Evolutionary conservation across 116 monocot genomes (phyloP), one percentile per base, ranked within the genome.

Genomic region (Posidonia oceanica): DNA sequence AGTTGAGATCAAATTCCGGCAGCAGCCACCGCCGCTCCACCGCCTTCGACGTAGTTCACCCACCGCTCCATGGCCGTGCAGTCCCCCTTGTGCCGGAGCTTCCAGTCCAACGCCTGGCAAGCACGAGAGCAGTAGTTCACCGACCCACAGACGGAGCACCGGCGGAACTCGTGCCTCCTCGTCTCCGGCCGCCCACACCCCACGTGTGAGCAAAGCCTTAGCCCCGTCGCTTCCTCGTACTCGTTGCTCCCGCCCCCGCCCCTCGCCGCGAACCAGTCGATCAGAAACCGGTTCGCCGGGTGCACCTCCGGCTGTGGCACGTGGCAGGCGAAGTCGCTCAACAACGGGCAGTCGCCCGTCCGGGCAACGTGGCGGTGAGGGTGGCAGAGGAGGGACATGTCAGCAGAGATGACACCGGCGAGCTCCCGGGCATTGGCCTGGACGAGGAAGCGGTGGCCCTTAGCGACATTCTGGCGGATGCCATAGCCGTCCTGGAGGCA

Each of bases 401-500:
- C 40, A 15, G 55, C 4, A 14, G 18, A 52, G 48, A 59, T 11
- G 39, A 42, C 68, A 42, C 52, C 44, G 64, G 73, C 70, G 59
- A 76, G 81, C 52, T 91, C 84, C 3, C 74, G 72, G 12, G 84
- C 76, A 71, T 84, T 87, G 63, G 87, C 87, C 54, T 84, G 81
- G 69, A 80, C 37, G 51, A 84, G 84, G 48, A 84, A 74, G 40
- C 76, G 73, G 4, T 84, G 80, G 3, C 82, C 91, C 54, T 75
- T 71, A 14, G 78, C 61, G 57, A 75, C 69, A 73, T 77, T 70
- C 40, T 65, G 80, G 22, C 69, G 75, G 11, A 82, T 75, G 68
- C 84, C 88, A 76, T 83, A 90, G 23, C 81, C 86, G 81, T 86
- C 83, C 75, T 80, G 78, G 18, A 90, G 75, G 67, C 89, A 90